Base-by-base conservation (phyloP, 1,284 basidiomycete species). In the Peniophora sp. region DNA sequence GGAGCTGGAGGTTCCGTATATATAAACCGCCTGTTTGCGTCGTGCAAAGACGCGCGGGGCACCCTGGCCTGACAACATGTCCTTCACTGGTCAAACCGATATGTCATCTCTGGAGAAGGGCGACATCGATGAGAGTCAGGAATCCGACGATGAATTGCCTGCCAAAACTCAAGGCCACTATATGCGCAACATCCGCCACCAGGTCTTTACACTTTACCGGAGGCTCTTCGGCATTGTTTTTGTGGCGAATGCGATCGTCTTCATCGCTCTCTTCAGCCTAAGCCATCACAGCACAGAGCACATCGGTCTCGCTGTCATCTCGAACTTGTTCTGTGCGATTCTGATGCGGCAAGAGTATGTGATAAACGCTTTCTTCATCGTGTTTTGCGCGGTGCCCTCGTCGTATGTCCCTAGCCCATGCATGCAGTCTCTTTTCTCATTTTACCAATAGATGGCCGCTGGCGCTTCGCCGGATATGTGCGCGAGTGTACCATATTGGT, bases 321-420 rank as follows among this genome's bases (percentile, higher is more conserved):
- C 74, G 6, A 81, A 81, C 54, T 62, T 81, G 14, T 77, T 78
- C 57, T 71, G 69, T 47, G 72, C 77, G 6, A 74, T 81, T 49
- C 63, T 81, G 16, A 79, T 83, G 74, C 72, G 79, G 23, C 79
- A 83, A 61, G 79, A 80, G 60, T 77, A 80, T 55, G 74, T 81
- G 22, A 72, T 80, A 56, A 79, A 81, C 56, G 65, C 70, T 1
- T 77, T 80, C 59, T 81, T 79, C 66, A 73, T 69, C 25, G 64
- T 75, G 8, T 74, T 70, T 48, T 77, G 74, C 51, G 65, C 75
- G 27, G 71, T 78, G 16, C 77, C 77, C 16, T 45, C 62, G 32
- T 74, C 73, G 74, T 78, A 56, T 59, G 69, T 67, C 27, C 36
- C 16, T 20, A 10, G n/a, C 19, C 34, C 24, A 16, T 32, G 3